Conservation (phyloP, 305 asterid genomes). For the Euphrasia arctica region DNA sequence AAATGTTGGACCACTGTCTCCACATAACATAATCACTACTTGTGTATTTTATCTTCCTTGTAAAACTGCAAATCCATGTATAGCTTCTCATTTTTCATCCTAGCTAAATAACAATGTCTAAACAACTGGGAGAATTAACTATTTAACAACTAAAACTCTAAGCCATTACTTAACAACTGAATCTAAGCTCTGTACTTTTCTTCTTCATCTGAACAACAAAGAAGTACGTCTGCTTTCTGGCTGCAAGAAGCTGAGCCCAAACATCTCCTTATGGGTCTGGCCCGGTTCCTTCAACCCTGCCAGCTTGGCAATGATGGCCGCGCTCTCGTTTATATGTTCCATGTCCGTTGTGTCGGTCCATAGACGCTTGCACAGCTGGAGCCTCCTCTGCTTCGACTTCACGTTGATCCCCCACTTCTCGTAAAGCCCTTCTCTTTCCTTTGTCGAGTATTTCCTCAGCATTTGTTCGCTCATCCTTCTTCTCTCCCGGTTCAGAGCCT, state of each 20-base stretch:
- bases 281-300: conserved; percentile 62
- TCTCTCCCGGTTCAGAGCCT: conserved; percentile 57
- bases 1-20: too few relatives aligned
- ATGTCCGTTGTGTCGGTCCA: conserved; percentile 63
- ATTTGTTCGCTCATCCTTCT: conserved; percentile 61
- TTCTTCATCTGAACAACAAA: conserved; percentile 51
- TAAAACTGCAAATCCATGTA: too few relatives aligned
- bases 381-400: conserved; percentile 72
- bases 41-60: too few relatives aligned
- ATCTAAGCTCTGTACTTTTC: conserved; percentile 24
- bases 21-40: too few relatives aligned
- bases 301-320: conserved; percentile 65
- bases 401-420: conserved; percentile 68
- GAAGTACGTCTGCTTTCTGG: conserved; percentile 25
- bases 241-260: conserved; percentile 68
- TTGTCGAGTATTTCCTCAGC: conserved; percentile 51
- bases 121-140: too few relatives aligned
- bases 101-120: too few relatives aligned
- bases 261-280: conserved; percentile 64
- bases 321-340: conserved; percentile 73
- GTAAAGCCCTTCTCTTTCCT: conserved; percentile 64
- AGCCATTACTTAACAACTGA: too few relatives aligned
- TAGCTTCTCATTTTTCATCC: too few relatives aligned
- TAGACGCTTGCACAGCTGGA: conserved; percentile 52
- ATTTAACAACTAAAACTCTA: too few relatives aligned